These are phyloP conservation scores for Oryza glumipatula DNA, from an alignment of 176 grass and related monocot species.

Conservation along the genomic window DNA sequence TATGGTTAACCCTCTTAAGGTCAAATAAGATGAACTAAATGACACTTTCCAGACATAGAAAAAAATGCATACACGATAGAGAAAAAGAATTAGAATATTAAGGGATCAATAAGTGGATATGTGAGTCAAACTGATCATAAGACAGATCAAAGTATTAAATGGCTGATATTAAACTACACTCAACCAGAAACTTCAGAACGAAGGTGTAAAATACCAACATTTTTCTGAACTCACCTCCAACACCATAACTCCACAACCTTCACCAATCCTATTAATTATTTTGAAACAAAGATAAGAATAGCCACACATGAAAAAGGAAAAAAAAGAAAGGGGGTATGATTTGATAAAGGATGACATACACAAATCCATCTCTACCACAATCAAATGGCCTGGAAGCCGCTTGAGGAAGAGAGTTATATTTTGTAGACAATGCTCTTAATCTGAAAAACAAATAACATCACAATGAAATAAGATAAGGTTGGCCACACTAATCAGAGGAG, in stretches of 20 bases:
- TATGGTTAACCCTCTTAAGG: not conserved
- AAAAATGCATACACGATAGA: not conserved
- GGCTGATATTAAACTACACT: too few species aligned
- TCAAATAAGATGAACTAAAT: constrained; percentile 19
- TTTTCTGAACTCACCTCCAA: constrained; percentile 81
- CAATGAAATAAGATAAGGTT: constrained; percentile 20
- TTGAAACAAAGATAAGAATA: constrained; percentile 36
- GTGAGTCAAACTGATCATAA: not conserved
- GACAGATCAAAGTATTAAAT: too few species aligned
- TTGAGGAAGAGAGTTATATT: constrained; percentile 67
- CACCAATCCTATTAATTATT: constrained; percentile 77
- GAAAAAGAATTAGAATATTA: not conserved
- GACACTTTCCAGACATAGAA: not conserved
- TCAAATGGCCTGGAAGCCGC: constrained; percentile 88
- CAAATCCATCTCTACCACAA: constrained; percentile 97
- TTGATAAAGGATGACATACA: constrained; percentile 52
- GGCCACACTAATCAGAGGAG: not conserved
- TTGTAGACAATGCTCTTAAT: constrained; percentile 84
- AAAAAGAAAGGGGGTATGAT: not conserved
- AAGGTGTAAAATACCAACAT: not conserved
- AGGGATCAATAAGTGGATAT: not conserved
- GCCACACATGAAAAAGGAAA: not conserved
- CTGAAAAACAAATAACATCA: constrained; percentile 39
- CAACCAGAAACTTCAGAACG: constrained; percentile 7
- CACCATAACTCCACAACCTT: constrained; percentile 94